Evolutionary conservation across 495 filamentous ascomycete species (phyloP).

Genomic region (Cercophora samala): DNA sequence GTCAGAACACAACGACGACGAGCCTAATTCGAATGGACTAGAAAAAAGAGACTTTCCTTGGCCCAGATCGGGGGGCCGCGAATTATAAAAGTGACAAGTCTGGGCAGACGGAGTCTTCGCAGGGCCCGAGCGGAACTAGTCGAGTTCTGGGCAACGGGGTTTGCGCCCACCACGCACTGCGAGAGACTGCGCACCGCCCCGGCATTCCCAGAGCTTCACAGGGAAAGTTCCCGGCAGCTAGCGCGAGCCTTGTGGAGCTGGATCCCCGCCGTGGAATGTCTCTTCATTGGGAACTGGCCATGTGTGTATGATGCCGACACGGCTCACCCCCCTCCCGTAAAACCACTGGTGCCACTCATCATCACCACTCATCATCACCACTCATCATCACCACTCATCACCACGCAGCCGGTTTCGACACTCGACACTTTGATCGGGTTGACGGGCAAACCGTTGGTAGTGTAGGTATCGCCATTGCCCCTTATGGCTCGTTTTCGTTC

Average conservation of each 20-base stretch:
- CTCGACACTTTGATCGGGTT: too few species aligned
- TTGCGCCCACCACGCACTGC: background rate
- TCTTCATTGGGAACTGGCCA: background rate
- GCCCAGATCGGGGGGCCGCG: background rate
- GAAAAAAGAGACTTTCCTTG: background rate
- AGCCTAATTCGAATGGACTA: conserved; percentile 9
- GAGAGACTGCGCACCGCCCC: conserved; percentile 11
- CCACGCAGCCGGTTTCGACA: too few species aligned
- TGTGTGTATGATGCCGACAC: background rate
- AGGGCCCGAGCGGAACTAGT: conserved; percentile 21
- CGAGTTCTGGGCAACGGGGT: conserved; percentile 3
- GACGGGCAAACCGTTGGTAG: too few species aligned
- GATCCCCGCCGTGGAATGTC: background rate
- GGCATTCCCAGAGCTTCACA: background rate
- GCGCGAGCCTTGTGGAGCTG: background rate
- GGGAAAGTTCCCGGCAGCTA: conserved; percentile 5
- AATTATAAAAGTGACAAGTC: conserved; percentile 13
- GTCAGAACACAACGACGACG: conserved; percentile 4
- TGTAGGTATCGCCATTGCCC: background rate
- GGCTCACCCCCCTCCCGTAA: too few species aligned
- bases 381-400: too few species aligned
- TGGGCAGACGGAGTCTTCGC: conserved; percentile 23
- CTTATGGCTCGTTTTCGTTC: background rate
- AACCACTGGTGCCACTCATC: too few species aligned
- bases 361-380: too few species aligned